Percentiles rank a stretch among this genome's conserved stretches.
These are phyloP conservation scores for Aureobasidium sp. DNA, from an alignment of 2,329 filamentous ascomycete species.

Conservation along the genomic window DNA sequence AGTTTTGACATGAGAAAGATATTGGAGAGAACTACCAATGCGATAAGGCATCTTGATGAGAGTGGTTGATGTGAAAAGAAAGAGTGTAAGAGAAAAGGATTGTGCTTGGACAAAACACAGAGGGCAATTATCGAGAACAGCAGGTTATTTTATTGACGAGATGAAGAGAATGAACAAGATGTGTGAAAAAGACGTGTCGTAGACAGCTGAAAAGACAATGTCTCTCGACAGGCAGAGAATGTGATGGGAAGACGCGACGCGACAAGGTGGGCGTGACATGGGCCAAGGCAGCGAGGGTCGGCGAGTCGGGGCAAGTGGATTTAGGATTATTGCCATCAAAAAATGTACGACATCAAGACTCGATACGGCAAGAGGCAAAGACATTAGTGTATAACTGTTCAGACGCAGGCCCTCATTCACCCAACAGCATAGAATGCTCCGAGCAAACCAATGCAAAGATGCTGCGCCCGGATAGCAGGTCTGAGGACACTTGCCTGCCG, in stretches of 20 bases:
- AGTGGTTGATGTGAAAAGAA: background rate
- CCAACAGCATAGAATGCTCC: conserved; percentile 15
- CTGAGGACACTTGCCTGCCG: background rate
- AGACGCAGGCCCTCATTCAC: background rate
- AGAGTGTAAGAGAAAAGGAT: background rate
- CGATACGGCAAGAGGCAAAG: background rate
- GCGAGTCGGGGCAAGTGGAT: background rate
- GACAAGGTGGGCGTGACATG: no score
- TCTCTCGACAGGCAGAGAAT: background rate
- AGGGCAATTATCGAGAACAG: background rate
- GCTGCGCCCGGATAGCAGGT: conserved; percentile 13
- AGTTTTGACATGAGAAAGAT: background rate
- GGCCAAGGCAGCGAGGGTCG: background rate
- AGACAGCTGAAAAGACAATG: background rate
- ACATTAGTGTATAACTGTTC: background rate
- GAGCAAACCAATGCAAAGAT: conserved; percentile 22
- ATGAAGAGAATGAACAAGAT: background rate
- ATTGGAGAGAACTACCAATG: background rate
- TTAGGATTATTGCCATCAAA: background rate
- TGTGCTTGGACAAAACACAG: background rate
- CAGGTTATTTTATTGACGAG: background rate
- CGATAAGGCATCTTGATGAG: conserved; percentile 3
- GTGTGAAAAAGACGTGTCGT: background rate
- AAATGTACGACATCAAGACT: conserved; percentile 10
- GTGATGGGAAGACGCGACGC: background rate